Evolutionary conservation across 306 rosid species (phyloP).

Genomic region (Biancaea sappan): DNA sequence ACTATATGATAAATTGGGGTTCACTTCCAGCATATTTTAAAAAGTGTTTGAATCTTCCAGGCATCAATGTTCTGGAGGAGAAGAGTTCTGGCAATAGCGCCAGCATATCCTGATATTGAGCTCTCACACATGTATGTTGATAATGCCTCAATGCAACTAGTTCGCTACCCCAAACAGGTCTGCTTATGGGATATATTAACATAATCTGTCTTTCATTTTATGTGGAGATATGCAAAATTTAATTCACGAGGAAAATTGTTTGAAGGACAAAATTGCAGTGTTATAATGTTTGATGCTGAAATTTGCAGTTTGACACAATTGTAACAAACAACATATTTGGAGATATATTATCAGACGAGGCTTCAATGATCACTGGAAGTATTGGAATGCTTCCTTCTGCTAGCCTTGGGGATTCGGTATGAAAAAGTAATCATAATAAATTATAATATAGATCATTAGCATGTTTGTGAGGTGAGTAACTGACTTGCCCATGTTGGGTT

Average conservation of each 20-base stretch:
- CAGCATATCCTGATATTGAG: conserved; percentile 86
- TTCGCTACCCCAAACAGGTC: conserved; percentile 95
- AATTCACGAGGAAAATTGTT: conserved; percentile 15
- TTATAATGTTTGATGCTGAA: conserved; percentile 32
- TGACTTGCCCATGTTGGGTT: conserved; percentile 15
- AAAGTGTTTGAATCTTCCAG: conserved; percentile 44
- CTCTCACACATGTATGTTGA: conserved; percentile 98
- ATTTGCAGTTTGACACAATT: conserved; percentile 83
- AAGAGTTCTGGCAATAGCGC: conserved; percentile 64
- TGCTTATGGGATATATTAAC: conserved; percentile 32
- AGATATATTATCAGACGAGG: conserved; percentile 93
- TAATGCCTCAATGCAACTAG: conserved; percentile 91
- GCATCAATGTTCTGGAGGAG: conserved; percentile 93
- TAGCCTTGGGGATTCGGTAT: conserved; percentile 83
- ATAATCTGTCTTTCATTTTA: conserved; percentile 33
- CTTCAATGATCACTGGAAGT: conserved; percentile 97
- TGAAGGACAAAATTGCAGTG: conserved; percentile 20
- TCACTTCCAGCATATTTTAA: background rate
- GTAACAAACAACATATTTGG: conserved; percentile 96
- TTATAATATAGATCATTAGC: conserved; percentile 24
- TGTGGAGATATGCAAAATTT: conserved; percentile 8
- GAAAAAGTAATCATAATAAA: conserved; percentile 18
- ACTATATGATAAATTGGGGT: conserved; percentile 15
- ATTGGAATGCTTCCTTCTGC: conserved; percentile 99
- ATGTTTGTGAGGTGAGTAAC: background rate